Evolutionary conservation across 164 flowering plant species (phyloP).

Genomic region (Magnolia sinica): DNA sequence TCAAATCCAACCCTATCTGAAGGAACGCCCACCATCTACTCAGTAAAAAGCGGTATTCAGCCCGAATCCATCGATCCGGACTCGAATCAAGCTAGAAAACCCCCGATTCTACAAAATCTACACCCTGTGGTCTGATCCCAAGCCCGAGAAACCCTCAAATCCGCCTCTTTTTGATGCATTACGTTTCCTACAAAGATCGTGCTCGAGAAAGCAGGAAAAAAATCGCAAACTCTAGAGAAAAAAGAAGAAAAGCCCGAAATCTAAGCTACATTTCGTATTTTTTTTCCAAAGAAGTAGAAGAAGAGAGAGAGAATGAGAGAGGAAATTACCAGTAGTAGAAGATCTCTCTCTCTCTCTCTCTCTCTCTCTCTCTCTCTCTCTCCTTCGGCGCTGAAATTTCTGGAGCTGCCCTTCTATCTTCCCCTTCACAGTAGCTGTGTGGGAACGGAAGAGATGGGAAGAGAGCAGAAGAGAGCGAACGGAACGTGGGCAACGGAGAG

Average conservation of each 20-base stretch:
- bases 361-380: conserved; percentile 14
- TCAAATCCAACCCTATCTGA: background rate
- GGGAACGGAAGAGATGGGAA: background rate
- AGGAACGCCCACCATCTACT: background rate
- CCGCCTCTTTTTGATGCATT: background rate
- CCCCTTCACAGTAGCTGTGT: too few species aligned
- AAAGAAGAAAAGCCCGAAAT: background rate
- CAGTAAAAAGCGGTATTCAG: background rate
- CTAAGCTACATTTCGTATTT: background rate
- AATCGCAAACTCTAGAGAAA: background rate
- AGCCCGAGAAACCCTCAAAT: background rate
- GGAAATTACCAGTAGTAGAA: conserved; percentile 34
- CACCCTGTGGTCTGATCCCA: background rate
- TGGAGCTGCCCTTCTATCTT: too few species aligned
- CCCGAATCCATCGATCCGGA: conserved; percentile 3
- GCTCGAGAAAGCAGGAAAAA: background rate
- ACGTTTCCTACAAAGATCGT: background rate
- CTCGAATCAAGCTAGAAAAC: conserved; percentile 10
- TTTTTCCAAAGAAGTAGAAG: background rate
- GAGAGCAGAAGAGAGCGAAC: background rate
- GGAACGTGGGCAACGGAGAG: too few species aligned
- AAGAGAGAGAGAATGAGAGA: background rate
- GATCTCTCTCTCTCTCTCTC: conserved; percentile 32
- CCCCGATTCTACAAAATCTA: background rate
- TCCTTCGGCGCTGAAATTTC: background rate